Evolutionary conservation across 1,139 yeast species (phyloP).

Genomic region (Yamadazyma sp.): DNA sequence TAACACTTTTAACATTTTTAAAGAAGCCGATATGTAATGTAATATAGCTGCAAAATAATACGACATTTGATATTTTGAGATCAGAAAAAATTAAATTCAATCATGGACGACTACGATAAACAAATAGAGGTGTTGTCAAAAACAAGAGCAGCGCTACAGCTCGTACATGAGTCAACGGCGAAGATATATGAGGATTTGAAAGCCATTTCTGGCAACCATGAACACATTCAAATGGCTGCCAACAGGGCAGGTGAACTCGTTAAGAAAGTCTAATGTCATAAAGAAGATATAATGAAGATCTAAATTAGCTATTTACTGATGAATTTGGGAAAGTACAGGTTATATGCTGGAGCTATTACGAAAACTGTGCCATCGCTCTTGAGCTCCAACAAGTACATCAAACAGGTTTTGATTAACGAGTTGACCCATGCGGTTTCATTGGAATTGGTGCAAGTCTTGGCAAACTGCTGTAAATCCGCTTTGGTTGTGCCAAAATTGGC

Average conservation of each 20-base stretch:
- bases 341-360: constrained; percentile 28
- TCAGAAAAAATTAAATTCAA: not conserved
- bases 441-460: constrained; percentile 13
- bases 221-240: constrained; percentile 7
- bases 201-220: constrained; percentile 12
- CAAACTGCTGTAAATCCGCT: constrained; percentile 8
- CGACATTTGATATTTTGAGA: no score
- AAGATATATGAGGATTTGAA: constrained; percentile 14
- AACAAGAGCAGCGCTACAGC: constrained; percentile 16
- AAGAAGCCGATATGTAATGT: constrained; percentile 31
- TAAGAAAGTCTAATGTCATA: no score
- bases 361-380: constrained; percentile 16
- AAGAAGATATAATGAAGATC: not conserved
- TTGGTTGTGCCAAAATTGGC: constrained; percentile 19
- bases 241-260: not conserved
- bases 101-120: constrained; percentile 12
- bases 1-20: constrained; percentile 50
- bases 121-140: constrained; percentile 14
- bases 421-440: constrained; percentile 21
- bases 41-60: not conserved
- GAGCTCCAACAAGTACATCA: constrained; percentile 21
- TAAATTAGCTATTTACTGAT: constrained; percentile 14
- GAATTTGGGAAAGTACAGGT: constrained; percentile 41
- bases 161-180: constrained; percentile 16
- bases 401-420: constrained; percentile 27